Evolutionary conservation across 192 early-diverging fungal species (phyloP).

Genomic region (Coemansia sp.): DNA sequence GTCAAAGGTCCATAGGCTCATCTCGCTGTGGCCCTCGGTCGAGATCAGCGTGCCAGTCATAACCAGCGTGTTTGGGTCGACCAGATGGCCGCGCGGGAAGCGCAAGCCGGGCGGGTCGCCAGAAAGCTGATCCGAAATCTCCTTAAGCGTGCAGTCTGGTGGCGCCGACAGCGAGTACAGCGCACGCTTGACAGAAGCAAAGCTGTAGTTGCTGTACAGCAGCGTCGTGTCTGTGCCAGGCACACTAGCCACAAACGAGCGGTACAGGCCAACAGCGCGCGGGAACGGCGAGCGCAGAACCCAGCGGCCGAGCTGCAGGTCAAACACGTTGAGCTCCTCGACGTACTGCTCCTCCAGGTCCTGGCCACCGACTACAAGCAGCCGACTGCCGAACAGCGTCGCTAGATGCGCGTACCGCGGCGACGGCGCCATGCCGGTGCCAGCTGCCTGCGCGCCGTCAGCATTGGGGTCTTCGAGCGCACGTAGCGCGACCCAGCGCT

Average conservation of each 20-base stretch:
- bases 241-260: conserved; percentile 67
- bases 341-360: conserved; percentile 75
- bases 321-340: conserved; percentile 75
- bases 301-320: conserved; percentile 70
- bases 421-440: conserved; percentile 55
- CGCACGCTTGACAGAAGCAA: conserved; percentile 68
- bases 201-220: conserved; percentile 77
- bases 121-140: conserved; percentile 66
- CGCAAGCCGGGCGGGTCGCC: conserved; percentile 74
- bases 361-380: conserved; percentile 74
- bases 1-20: conserved; percentile 73
- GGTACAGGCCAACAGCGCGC: conserved; percentile 75
- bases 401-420: conserved; percentile 77
- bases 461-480: conserved; percentile 14
- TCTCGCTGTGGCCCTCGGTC: conserved; percentile 61
- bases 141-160: conserved; percentile 58
- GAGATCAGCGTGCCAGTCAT: conserved; percentile 70
- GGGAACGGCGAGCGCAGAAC: conserved; percentile 62
- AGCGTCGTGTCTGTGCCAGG: conserved; percentile 59
- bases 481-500: conserved; percentile 52
- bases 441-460: conserved; percentile 6
- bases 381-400: conserved; percentile 59
- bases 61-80: conserved; percentile 66
- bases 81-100: conserved; percentile 70
- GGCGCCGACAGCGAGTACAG: conserved; percentile 67